Conservation (phyloP, 164 flowering plant genomes). For the Saururus chinensis region DNA sequence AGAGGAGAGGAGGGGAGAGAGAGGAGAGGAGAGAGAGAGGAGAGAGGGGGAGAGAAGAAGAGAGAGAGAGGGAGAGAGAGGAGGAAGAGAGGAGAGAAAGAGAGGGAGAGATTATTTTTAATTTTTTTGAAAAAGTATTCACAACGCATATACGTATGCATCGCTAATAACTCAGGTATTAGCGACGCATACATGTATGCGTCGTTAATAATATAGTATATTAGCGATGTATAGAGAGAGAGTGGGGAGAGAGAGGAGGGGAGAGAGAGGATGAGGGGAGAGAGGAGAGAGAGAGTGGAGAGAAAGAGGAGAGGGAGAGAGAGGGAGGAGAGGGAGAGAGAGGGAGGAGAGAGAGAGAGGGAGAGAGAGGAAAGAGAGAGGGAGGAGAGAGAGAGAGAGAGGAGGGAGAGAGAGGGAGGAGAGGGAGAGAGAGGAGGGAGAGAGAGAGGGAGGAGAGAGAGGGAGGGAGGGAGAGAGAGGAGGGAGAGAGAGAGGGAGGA, state of each 20-base stretch:
- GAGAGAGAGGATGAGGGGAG: no score
- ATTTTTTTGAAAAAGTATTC: no score
- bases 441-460: not conserved
- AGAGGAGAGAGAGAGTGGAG: not conserved
- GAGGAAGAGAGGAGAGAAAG: no score
- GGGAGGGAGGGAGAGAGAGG: not conserved
- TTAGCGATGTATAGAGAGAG: no score
- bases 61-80: not conserved
- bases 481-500: not conserved
- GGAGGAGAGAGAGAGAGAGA: not conserved
- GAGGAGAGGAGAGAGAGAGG: not conserved
- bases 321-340: not conserved
- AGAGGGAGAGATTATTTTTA: no score
- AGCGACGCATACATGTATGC: no score
- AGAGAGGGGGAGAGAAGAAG: not conserved
- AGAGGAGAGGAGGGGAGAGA: not conserved
- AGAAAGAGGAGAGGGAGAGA: not conserved
- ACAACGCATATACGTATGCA: no score
- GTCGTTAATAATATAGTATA: no score
- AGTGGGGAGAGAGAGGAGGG: no score
- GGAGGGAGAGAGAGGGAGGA: not conserved
- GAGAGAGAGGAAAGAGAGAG: not conserved
- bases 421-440: not conserved
- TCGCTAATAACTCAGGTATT: no score
- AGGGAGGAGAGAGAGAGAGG: conserved; percentile 1